Evolutionary conservation across 805 yeast genomes (phyloP).

Genomic region (Suhomyces canberraensis): DNA sequence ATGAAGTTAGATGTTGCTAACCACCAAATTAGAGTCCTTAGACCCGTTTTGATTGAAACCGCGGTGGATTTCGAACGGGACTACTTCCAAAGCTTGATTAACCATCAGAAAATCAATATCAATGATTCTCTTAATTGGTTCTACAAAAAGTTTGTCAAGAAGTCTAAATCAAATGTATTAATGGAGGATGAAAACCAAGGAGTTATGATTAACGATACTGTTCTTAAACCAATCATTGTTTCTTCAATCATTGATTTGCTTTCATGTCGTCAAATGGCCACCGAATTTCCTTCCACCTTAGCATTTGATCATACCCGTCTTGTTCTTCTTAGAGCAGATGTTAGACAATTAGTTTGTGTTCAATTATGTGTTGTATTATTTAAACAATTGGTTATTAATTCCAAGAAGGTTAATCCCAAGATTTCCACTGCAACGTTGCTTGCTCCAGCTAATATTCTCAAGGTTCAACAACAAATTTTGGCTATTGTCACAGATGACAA

Average conservation of each 20-base stretch:
- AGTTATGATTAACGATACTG: slow-evolving; percentile 14
- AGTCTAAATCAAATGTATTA: slow-evolving; percentile 5
- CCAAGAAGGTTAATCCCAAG: slow-evolving; percentile 18
- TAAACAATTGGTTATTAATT: slow-evolving; percentile 54
- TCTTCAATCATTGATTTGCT: slow-evolving; percentile 59
- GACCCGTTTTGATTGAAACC: slow-evolving; percentile 82
- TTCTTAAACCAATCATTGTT: slow-evolving; percentile 39
- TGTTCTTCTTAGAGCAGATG: slow-evolving; percentile 76
- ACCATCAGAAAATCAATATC: slow-evolving; percentile 57
- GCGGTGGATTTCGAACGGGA: slow-evolving; percentile 88
- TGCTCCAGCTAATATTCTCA: slow-evolving; percentile 36
- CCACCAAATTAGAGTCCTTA: slow-evolving; percentile 81
- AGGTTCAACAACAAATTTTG: slow-evolving; percentile 65
- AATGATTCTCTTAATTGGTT: slow-evolving; percentile 68
- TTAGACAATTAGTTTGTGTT: slow-evolving; percentile 78
- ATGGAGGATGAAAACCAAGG: slow-evolving; percentile 12
- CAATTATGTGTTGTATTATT: slow-evolving; percentile 70
- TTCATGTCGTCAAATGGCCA: slow-evolving; percentile 76
- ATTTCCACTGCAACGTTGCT: slow-evolving; percentile 25
- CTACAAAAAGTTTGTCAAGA: slow-evolving; percentile 31
- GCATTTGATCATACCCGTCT: slow-evolving; percentile 82
- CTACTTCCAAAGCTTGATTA: slow-evolving; percentile 57
- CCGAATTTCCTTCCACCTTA: slow-evolving; percentile 78
- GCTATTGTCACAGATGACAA: slow-evolving; percentile 81
- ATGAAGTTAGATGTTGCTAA: slow-evolving; percentile 95